Base-by-base conservation (phyloP, 345 rosid genomes). In the Acer yangbiense region DNA sequence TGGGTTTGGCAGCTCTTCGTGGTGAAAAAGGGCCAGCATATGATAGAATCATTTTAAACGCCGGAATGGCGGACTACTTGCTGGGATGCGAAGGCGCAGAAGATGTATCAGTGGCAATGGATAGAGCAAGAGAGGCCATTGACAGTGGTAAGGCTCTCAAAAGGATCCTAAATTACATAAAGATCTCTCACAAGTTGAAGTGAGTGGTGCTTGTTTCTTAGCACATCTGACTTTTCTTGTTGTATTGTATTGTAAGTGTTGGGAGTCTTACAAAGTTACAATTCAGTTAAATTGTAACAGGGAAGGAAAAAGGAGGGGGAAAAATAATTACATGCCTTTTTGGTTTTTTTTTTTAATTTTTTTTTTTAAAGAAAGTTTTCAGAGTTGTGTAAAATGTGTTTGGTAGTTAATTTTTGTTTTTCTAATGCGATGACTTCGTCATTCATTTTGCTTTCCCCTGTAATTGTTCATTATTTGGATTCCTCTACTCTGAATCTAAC, bases 41-140 rank as follows among this genome's bases (percentile, higher is more conserved):
- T 80, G 99, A 96, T 83, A 87, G 97, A 73, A 92, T 94, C 21
- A 89, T 96, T 46, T 74, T 94, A 60, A 96, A 91, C 79, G 99
- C 99, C 9, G 99, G 91, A 82, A 89, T 96, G 76, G 91, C 89
- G 74, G 99, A 96, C 85, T 97, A 96, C 84, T 79, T 96, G 79
- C 82, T 93, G 63, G 96, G 98, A 84, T 89, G 97, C 55, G 90
- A 90, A 54, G 98, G 92, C 4, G 98, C 94, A 20, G 98, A 92
- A 48, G 94, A 93, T 65, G 78, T 87, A 41, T 76, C 84, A 35
- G 18, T 71, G 6, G 97, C 98, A 18, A 76, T 91, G 75, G 95
- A 90, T n/a, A 89, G 99, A 82, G 97, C 98, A 39, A 92, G 90
- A 55, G 98, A 91, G 83, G 97, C 97, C 84, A 94, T 96, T 63